phyloP scores from a whole-genome alignment of 1,284 basidiomycete species.

The Sanghuangporus baumii region DNA sequence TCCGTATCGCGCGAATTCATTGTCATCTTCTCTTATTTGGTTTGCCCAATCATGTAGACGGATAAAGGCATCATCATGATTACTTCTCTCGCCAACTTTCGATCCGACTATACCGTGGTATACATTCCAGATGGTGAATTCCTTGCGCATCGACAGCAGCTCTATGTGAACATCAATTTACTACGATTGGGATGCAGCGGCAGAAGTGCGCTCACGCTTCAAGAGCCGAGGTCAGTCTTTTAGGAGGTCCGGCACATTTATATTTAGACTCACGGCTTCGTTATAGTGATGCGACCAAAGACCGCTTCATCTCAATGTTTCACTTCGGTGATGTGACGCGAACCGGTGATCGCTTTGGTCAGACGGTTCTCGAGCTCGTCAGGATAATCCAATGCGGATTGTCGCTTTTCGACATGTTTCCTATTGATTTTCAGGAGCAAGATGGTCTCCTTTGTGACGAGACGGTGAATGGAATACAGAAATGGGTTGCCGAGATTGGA shows the following conservation, averaged over 20 bases:
- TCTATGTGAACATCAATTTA: conserved; percentile 74
- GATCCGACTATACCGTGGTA: conserved; percentile 77
- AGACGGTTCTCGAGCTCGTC: conserved; percentile 67
- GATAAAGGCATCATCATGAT: conserved; percentile 66
- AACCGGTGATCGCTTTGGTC: conserved; percentile 38
- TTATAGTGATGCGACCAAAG: conserved; percentile 65
- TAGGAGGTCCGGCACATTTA: background rate
- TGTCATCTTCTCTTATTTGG: background rate
- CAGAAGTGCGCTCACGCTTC: conserved; percentile 66
- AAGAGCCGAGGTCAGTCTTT: conserved; percentile 55
- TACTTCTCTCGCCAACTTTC: conserved; percentile 79
- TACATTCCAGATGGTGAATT: conserved; percentile 68
- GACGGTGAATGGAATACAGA: conserved; percentile 61
- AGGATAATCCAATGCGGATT: conserved; percentile 65
- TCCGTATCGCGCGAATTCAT: conserved; percentile 23
- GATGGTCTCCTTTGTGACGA: conserved; percentile 71
- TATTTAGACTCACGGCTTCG: background rate
- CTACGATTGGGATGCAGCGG: conserved; percentile 74
- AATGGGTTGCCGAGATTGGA: conserved; percentile 62
- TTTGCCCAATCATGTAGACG: conserved; percentile 35
- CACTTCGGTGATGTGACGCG: conserved; percentile 44
- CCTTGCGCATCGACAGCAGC: conserved; percentile 50
- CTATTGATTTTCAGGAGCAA: conserved; percentile 29
- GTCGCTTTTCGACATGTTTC: conserved; percentile 62
- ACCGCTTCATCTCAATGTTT: conserved; percentile 68